phyloP scores from a whole-genome alignment of 306 rosid genomes.

The Lupinus albus region DNA sequence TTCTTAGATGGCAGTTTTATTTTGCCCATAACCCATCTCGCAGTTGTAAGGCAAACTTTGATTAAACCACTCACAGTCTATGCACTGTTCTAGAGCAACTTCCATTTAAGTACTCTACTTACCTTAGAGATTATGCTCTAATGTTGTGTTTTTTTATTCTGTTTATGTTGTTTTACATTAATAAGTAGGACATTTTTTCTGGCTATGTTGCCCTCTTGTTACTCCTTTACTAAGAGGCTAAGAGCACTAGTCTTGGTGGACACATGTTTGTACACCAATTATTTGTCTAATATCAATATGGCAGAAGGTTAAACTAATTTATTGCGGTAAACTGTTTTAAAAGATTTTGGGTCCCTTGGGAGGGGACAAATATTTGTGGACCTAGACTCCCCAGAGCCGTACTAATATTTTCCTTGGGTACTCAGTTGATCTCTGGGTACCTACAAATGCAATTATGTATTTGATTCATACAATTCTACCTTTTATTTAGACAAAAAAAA shows the following conservation, averaged over 20 bases:
- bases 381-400: too few relatives aligned
- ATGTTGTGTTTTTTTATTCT: constrained; percentile 18
- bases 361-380: too few relatives aligned
- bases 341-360: too few relatives aligned
- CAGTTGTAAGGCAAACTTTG: not conserved
- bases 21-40: too few relatives aligned
- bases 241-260: constrained; percentile 25
- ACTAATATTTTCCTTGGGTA: too few relatives aligned
- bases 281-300: constrained; percentile 17
- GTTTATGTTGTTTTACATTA: constrained; percentile 46
- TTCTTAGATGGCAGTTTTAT: constrained; percentile 39
- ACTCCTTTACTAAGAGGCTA: constrained; percentile 24
- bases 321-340: too few relatives aligned
- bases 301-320: constrained; percentile 28
- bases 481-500: too few relatives aligned
- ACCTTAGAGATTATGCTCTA: constrained; percentile 30
- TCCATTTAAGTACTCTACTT: not conserved
- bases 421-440: too few relatives aligned
- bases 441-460: too few relatives aligned
- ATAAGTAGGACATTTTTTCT: constrained; percentile 43
- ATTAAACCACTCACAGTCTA: constrained; percentile 11
- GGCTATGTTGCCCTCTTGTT: constrained; percentile 38
- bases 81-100: too few relatives aligned
- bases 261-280: constrained; percentile 26
- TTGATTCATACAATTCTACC: too few relatives aligned